phyloP scores from a whole-genome alignment of 2,329 filamentous ascomycete genomes.

The Westerdykella ornata region DNA sequence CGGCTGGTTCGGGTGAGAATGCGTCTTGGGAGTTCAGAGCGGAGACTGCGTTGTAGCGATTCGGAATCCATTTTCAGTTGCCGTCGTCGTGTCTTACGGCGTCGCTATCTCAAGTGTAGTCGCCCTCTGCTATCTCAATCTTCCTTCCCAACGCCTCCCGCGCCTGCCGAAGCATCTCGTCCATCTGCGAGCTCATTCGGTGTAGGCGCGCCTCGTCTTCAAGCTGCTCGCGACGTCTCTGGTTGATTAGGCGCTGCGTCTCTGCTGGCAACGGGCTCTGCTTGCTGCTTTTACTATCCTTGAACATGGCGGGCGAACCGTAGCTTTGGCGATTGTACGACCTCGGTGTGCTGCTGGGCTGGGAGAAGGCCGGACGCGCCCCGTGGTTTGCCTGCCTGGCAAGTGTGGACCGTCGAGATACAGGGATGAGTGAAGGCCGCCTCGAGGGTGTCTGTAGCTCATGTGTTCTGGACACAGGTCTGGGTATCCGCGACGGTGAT shows the following conservation, averaged over 20 bases:
- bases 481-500: slow-evolving; percentile 32
- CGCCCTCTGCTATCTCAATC: slow-evolving; percentile 32
- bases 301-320: slow-evolving; percentile 24
- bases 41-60: too few relatives aligned
- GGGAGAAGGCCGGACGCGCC: slow-evolving; percentile 8
- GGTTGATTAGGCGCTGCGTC: slow-evolving; percentile 66
- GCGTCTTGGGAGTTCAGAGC: too few relatives aligned
- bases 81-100: neutral
- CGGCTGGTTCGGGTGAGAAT: too few relatives aligned
- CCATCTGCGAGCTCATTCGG: slow-evolving; percentile 69
- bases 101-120: slow-evolving; percentile 9
- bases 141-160: slow-evolving; percentile 67
- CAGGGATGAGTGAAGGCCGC: slow-evolving; percentile 40
- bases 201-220: slow-evolving; percentile 74
- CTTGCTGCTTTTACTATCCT: slow-evolving; percentile 14
- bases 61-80: neutral
- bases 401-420: slow-evolving; percentile 36
- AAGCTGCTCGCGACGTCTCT: slow-evolving; percentile 64
- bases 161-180: slow-evolving; percentile 83
- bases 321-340: slow-evolving; percentile 29
- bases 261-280: slow-evolving; percentile 49
- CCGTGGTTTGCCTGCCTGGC: slow-evolving; percentile 17
- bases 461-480: slow-evolving; percentile 23
- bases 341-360: slow-evolving; percentile 14
- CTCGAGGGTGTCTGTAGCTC: slow-evolving; percentile 14